Base-by-base conservation (phyloP, 2,329 filamentous ascomycete species). In the Arthrobotrys megalospora region DNA sequence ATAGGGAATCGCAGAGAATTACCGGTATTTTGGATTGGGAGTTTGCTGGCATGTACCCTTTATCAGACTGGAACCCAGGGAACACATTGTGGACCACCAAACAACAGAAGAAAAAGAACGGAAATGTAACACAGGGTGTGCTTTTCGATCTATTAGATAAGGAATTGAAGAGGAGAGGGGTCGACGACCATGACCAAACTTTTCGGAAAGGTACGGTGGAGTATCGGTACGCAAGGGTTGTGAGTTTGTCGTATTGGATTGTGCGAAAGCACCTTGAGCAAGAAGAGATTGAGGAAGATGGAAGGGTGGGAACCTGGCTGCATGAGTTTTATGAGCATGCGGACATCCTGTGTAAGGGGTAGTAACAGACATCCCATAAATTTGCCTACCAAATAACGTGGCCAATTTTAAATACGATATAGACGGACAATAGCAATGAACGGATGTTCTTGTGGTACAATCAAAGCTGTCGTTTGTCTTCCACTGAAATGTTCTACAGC, bases 1-100 rank as follows among this genome's bases (percentile, higher is more conserved):
- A 73, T 62, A 63, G 62, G 6, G 38, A 78, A 19, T 36, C 71
- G 12, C 76, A 80, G 52, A 70, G 72, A 34, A 80, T 82, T 6
- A 81, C 77, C 0, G 80, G 71, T 2, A 63, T 82, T 38, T 63
- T 81, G 32, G 80, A 81, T 55, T 82, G 80, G 80, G 81, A 81
- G 52, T 70, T 66, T 52, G 80, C 80, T 10, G 81, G 80, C 4
- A 80, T 80, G 73, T 81, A 72, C 21, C 71, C 80, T 1, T 63
- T 84, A 82, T 64, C 80, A 82, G 1, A 70, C 67, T 10, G 82
- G 80, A 8, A 62, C 41, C 66, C 60, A 1, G 72, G 72, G 34
- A 77, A 77, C 21, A 77, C 72, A 19, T 28, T 70, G 32, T 77
- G 65, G 65, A 66, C 60, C 0, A 70, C 72, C 6, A 77, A 65